Conservation (phyloP, 169 alveolate genomes). For the Besnoitia besnoiti region DNA sequence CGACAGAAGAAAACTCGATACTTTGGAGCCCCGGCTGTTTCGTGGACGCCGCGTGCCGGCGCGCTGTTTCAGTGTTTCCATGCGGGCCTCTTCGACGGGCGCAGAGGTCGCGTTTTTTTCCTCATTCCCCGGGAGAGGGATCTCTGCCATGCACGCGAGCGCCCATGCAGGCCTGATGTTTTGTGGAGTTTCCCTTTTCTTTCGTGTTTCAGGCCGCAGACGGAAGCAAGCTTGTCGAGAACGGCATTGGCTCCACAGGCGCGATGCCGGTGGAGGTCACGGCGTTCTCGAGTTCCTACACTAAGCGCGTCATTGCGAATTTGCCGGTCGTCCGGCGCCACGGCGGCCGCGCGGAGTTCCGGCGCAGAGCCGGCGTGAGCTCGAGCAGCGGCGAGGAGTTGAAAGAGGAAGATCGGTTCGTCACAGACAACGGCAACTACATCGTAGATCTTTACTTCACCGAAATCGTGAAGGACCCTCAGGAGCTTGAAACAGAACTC, state of each 20-base stretch:
- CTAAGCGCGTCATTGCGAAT: background rate
- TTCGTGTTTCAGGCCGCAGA: conserved; percentile 37
- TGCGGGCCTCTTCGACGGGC: too few relatives aligned
- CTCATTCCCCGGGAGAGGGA: too few relatives aligned
- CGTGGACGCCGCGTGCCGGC: too few relatives aligned
- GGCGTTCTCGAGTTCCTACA: background rate
- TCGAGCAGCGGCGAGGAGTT: conserved; percentile 3
- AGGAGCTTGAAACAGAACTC: conserved; percentile 1
- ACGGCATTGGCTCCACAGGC: conserved; percentile 52
- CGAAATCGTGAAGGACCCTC: conserved; percentile 21
- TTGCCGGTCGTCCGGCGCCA: background rate
- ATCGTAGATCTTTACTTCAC: conserved; percentile 49
- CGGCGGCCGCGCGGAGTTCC: background rate
- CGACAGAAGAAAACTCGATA: too few relatives aligned
- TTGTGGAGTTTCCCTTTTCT: too few relatives aligned
- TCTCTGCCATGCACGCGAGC: too few relatives aligned
- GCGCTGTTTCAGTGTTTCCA: too few relatives aligned
- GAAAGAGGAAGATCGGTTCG: conserved; percentile 12
- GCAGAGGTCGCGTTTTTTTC: too few relatives aligned
- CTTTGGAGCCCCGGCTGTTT: too few relatives aligned
- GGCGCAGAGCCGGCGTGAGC: background rate
- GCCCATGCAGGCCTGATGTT: too few relatives aligned
- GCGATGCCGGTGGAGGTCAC: conserved; percentile 50
- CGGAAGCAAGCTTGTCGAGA: conserved; percentile 31
- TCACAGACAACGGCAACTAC: conserved; percentile 52